Percentiles rank a stretch among this genome's conserved stretches.
phyloP scores from a whole-genome alignment of 495 filamentous ascomycete genomes.

The Cladorrhinum samala region DNA sequence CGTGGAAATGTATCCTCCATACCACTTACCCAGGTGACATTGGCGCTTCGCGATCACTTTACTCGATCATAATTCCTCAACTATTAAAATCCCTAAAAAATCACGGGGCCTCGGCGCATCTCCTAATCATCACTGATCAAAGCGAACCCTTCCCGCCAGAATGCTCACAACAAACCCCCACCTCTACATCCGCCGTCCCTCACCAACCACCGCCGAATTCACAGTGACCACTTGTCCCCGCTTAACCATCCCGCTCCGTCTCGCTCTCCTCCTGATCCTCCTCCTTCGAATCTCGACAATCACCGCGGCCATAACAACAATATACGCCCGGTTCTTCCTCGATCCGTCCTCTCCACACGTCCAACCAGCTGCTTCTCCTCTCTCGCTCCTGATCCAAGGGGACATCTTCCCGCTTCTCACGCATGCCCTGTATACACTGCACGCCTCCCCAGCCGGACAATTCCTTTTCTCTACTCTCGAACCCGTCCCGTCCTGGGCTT shows the following conservation, averaged over 20 bases:
- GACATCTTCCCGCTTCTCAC: constrained; percentile 20
- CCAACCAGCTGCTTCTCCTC: constrained; percentile 5
- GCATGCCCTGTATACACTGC: constrained; percentile 30
- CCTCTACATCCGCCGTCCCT: constrained; percentile 66
- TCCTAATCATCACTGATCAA: no score
- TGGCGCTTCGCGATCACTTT: neutral
- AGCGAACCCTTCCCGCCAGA: constrained; percentile 4
- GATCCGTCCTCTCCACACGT: neutral
- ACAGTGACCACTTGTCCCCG: constrained; percentile 69
- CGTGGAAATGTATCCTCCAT: neutral
- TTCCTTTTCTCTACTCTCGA: constrained; percentile 37
- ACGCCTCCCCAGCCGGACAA: constrained; percentile 24
- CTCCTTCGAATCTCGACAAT: constrained; percentile 38
- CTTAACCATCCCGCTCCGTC: constrained; percentile 50
- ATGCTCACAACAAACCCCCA: constrained; percentile 49
- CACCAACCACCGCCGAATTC: constrained; percentile 80
- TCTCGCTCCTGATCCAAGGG: constrained; percentile 6
- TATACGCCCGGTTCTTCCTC: constrained; percentile 25
- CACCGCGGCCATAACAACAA: constrained; percentile 28
- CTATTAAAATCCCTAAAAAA: no score
- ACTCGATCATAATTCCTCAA: neutral
- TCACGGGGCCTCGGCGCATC: neutral
- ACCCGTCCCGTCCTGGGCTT: constrained; percentile 28
- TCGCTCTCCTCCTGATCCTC: constrained; percentile 45
- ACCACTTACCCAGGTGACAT: neutral